Evolutionary conservation across 345 rosid species (phyloP).

Genomic region (Populus euphratica): DNA sequence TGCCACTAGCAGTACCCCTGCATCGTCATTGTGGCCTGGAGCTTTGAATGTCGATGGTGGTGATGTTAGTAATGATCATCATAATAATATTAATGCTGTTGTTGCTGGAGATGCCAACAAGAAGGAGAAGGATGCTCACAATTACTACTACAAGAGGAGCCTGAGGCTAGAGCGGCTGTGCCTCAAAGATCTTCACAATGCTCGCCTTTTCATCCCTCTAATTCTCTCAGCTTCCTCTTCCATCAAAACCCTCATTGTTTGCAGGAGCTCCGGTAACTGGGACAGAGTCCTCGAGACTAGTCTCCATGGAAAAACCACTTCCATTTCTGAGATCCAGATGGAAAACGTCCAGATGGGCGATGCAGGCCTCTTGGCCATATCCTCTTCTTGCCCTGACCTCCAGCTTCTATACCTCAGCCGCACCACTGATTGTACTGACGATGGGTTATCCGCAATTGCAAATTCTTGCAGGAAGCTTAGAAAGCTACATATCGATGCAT

Average conservation of each 20-base stretch:
- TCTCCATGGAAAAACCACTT: slow-evolving; percentile 11
- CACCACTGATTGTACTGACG: slow-evolving; percentile 40
- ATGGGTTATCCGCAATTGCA: slow-evolving; percentile 35
- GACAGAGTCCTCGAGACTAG: slow-evolving; percentile 30
- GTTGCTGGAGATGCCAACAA: no score
- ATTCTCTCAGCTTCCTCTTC: slow-evolving; percentile 14
- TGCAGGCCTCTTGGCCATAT: slow-evolving; percentile 35
- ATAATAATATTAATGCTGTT: no score
- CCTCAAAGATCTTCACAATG: slow-evolving; percentile 45
- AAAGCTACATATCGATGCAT: slow-evolving; percentile 44
- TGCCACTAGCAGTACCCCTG: slow-evolving; percentile 22
- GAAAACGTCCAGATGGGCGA: slow-evolving; percentile 43
- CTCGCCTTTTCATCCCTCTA: slow-evolving; percentile 36
- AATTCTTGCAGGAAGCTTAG: slow-evolving; percentile 31
- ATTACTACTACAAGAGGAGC: no score
- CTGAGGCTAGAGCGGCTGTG: slow-evolving; percentile 13
- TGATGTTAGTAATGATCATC: not conserved
- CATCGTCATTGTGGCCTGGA: not conserved
- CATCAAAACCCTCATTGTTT: slow-evolving; percentile 31
- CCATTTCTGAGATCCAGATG: slow-evolving; percentile 41
- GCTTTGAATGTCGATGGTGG: slow-evolving; percentile 1
- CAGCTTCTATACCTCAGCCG: slow-evolving; percentile 36
- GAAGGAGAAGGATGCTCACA: no score
- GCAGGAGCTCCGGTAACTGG: slow-evolving; percentile 52
- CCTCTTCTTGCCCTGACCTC: slow-evolving; percentile 31